Conservation (phyloP, 345 rosid genomes). For the Balakata baccata region DNA sequence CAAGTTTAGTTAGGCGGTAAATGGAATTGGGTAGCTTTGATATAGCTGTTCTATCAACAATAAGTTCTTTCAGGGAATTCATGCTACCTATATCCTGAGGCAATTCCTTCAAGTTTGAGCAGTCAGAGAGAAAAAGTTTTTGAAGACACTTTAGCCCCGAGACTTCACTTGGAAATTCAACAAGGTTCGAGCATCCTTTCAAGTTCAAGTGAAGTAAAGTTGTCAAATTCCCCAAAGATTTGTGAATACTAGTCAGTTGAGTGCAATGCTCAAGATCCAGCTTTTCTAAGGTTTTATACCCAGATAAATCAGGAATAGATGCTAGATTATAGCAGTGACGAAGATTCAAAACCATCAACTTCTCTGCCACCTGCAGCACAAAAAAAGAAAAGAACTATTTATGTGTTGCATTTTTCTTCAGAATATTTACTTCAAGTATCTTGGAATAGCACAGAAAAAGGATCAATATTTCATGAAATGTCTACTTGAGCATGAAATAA, state of each 20-base stretch:
- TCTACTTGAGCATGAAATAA: neutral
- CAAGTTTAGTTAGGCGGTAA: conserved; percentile 38
- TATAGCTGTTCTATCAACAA: conserved; percentile 40
- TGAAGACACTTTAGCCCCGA: conserved; percentile 41
- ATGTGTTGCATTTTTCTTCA: no score
- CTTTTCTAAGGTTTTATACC: conserved; percentile 35
- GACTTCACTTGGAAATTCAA: conserved; percentile 40
- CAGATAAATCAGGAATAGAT: conserved; percentile 43
- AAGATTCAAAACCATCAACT: conserved; percentile 45
- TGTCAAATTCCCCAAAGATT: conserved; percentile 36
- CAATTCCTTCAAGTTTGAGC: conserved; percentile 34
- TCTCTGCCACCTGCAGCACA: conserved; percentile 34
- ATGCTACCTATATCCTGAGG: conserved; percentile 41
- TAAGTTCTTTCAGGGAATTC: conserved; percentile 46
- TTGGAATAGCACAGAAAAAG: no score
- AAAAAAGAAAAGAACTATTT: neutral
- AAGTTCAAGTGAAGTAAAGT: conserved; percentile 40
- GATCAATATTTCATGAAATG: no score
- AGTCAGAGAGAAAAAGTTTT: conserved; percentile 40
- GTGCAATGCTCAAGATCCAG: conserved; percentile 36
- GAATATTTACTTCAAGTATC: no score
- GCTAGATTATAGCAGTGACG: conserved; percentile 33
- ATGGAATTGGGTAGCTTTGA: conserved; percentile 42
- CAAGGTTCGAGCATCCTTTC: conserved; percentile 33
- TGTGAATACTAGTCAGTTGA: conserved; percentile 31